A percentile compares a stretch with the other conserved stretches of the same genome.
Conservation (phyloP, 768 basidiomycete genomes). For the Boletus subcaerulescens region DNA sequence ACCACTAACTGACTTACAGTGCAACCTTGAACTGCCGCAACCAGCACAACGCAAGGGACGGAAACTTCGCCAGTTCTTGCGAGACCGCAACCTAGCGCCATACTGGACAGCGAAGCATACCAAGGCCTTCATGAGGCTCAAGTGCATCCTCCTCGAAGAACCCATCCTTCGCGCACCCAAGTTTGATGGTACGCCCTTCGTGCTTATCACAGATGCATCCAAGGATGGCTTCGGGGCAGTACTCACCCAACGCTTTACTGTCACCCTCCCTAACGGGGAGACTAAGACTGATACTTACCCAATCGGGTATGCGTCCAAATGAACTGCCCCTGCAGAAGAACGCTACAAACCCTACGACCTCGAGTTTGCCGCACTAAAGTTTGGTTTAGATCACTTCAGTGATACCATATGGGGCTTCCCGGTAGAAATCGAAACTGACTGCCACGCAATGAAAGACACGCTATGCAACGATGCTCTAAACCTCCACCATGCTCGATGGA, state of each 20-base stretch:
- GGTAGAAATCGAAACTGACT: slow-evolving; percentile 29
- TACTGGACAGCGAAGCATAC: slow-evolving; percentile 23
- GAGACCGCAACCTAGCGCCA: neutral
- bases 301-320: slow-evolving; percentile 30
- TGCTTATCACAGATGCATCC: slow-evolving; percentile 35
- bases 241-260: slow-evolving; percentile 22
- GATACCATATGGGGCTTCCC: slow-evolving; percentile 31
- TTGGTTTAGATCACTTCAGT: slow-evolving; percentile 29
- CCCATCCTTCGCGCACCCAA: slow-evolving; percentile 9
- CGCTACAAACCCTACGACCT: slow-evolving; percentile 35
- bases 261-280: neutral
- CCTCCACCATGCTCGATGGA: slow-evolving; percentile 26
- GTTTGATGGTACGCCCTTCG: slow-evolving; percentile 37
- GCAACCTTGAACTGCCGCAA: neutral
- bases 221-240: slow-evolving; percentile 34
- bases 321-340: slow-evolving; percentile 30
- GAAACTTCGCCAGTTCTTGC: neutral
- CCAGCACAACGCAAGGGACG: neutral
- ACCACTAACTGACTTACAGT: neutral
- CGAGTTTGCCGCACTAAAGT: slow-evolving; percentile 39
- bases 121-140: slow-evolving; percentile 29
- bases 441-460: slow-evolving; percentile 22
- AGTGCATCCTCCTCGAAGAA: slow-evolving; percentile 23
- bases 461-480: slow-evolving; percentile 10
- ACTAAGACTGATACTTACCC: neutral